Evolutionary conservation across 2,329 filamentous ascomycete species (phyloP).

Genomic region (Daldinia eschscholtzii): DNA sequence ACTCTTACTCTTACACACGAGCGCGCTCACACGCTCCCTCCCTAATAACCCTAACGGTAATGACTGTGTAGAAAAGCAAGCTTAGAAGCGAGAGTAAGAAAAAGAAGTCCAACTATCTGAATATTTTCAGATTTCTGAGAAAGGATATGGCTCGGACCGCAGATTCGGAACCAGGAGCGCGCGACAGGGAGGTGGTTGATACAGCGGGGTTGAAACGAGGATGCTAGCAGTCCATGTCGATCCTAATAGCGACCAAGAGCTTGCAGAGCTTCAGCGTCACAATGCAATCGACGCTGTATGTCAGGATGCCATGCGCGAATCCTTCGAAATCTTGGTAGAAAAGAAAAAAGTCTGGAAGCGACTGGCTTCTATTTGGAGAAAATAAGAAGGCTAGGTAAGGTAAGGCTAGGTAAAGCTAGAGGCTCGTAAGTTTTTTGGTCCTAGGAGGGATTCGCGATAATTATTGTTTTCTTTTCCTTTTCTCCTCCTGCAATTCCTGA

Average conservation of each 20-base stretch:
- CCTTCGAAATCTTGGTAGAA: constrained; percentile 26
- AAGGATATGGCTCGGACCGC: constrained; percentile 41
- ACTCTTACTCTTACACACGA: constrained; percentile 1
- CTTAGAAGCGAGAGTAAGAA: constrained; percentile 6
- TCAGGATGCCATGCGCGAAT: constrained; percentile 36
- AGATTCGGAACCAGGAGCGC: constrained; percentile 35
- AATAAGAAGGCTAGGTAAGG: neutral
- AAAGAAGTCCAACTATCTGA: constrained; percentile 25
- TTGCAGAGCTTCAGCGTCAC: constrained; percentile 17
- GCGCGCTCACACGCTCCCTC: constrained; percentile 6
- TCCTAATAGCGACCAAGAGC: constrained; percentile 41
- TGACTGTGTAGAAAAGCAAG: constrained; percentile 20
- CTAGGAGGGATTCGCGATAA: constrained; percentile 25
- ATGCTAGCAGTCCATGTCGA: constrained; percentile 45
- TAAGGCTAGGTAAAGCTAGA: neutral
- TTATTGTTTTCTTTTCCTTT: constrained; percentile 5
- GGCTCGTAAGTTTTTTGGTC: constrained; percentile 9
- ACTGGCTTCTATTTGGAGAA: constrained; percentile 30
- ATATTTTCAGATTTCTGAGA: constrained; percentile 22
- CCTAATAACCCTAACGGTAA: constrained; percentile 18
- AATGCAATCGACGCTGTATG: constrained; percentile 28
- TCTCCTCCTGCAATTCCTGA: constrained; percentile 4
- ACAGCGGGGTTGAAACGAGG: constrained; percentile 45
- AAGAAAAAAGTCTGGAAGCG: constrained; percentile 14
- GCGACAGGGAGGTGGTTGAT: constrained; percentile 37